Evolutionary conservation across 805 yeast genomes (phyloP).

Genomic region (Kodamaea nitidulidarum): DNA sequence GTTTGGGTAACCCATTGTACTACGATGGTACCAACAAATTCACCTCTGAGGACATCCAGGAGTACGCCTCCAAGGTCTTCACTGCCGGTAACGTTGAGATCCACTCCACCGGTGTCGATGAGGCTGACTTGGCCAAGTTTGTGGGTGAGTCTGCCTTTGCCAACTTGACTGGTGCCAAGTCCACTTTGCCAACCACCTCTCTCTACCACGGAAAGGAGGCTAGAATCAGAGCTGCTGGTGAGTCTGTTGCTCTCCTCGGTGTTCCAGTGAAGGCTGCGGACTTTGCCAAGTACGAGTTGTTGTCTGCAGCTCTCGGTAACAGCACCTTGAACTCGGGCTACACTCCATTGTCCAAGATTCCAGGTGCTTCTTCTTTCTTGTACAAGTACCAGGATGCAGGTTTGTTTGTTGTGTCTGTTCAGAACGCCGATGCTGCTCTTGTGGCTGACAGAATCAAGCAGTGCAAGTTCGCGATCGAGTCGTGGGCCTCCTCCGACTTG

Average conservation of each 20-base stretch:
- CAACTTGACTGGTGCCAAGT: constrained; percentile 53
- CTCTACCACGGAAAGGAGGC: constrained; percentile 61
- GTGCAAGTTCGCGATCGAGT: constrained; percentile 43
- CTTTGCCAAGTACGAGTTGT: constrained; percentile 63
- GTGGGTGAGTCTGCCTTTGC: constrained; percentile 63
- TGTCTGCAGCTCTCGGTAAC: constrained; percentile 64
- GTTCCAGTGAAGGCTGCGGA: constrained; percentile 66
- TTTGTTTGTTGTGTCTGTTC: constrained; percentile 66
- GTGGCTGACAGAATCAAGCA: constrained; percentile 61
- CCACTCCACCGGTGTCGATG: constrained; percentile 68
- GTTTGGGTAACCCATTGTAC: constrained; percentile 79
- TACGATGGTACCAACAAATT: constrained; percentile 59
- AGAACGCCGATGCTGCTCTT: constrained; percentile 47
- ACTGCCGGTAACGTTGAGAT: constrained; percentile 67
- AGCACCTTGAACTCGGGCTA: constrained; percentile 53
- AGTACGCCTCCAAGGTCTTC: constrained; percentile 65
- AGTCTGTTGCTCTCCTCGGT: constrained; percentile 74
- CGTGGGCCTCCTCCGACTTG: constrained; percentile 48
- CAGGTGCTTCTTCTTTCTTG: constrained; percentile 51
- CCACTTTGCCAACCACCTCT: constrained; percentile 32
- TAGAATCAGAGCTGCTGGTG: constrained; percentile 61
- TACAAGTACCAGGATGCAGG: constrained; percentile 74
- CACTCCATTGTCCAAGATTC: constrained; percentile 46
- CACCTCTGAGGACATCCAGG: constrained; percentile 60
- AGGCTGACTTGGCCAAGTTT: constrained; percentile 64